phyloP scores from a whole-genome alignment of 805 yeast genomes.

The Candida corydali region DNA sequence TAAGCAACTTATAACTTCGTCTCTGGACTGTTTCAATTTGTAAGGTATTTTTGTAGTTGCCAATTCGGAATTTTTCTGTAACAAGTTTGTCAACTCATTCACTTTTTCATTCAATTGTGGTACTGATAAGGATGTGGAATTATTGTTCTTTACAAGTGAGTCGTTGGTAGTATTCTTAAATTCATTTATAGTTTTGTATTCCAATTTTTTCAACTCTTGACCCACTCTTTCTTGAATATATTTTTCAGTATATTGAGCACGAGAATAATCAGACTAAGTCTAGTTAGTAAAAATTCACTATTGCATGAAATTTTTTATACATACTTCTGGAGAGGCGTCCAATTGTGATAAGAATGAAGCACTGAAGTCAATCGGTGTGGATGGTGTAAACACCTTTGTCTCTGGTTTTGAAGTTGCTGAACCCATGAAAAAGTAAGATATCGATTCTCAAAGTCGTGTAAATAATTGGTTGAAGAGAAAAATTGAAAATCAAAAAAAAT shows the following conservation, averaged over 20 bases:
- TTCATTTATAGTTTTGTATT: slow-evolving; percentile 45
- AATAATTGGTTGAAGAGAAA: slow-evolving; percentile 1
- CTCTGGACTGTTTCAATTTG: slow-evolving; percentile 44
- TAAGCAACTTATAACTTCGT: slow-evolving; percentile 54
- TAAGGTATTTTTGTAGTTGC: slow-evolving; percentile 30
- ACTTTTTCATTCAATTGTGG: slow-evolving; percentile 39
- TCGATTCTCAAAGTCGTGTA: slow-evolving; percentile 5
- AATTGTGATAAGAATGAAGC: slow-evolving; percentile 60
- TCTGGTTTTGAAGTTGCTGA: slow-evolving; percentile 58
- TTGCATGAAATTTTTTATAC: slow-evolving; percentile 17
- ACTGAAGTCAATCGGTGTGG: slow-evolving; percentile 64
- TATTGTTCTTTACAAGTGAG: slow-evolving; percentile 30
- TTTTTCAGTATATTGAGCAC: slow-evolving; percentile 64
- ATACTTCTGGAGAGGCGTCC: slow-evolving; percentile 53
- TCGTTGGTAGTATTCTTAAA: slow-evolving; percentile 49
- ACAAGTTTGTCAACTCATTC: slow-evolving; percentile 26
- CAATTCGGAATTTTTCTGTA: slow-evolving; percentile 31
- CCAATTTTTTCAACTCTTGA: slow-evolving; percentile 51
- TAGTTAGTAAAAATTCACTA: slow-evolving; percentile 9
- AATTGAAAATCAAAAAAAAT: slow-evolving; percentile 1
- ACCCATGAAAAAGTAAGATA: no score
- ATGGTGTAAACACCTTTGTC: slow-evolving; percentile 62
- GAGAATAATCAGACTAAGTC: slow-evolving; percentile 54
- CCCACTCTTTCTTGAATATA: slow-evolving; percentile 63
- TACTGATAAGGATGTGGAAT: slow-evolving; percentile 18